phyloP scores from a whole-genome alignment of 345 rosid species.

The Populus nigra region DNA sequence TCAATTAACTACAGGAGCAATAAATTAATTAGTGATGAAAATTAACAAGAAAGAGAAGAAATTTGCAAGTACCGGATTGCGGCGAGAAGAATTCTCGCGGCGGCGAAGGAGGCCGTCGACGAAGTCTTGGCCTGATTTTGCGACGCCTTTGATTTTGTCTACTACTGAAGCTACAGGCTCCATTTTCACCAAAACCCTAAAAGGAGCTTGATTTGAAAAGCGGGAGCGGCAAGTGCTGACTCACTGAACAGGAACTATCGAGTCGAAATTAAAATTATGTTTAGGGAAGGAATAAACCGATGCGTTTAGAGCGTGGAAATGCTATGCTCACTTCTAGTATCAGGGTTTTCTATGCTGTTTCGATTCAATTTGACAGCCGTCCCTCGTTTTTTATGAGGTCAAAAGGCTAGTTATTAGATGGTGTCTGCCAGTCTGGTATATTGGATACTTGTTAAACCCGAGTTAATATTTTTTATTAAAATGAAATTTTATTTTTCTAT shows the following conservation, averaged over 20 bases:
- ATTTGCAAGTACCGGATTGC: slow-evolving; percentile 54
- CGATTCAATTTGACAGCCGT: background rate
- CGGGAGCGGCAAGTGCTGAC: slow-evolving; percentile 1
- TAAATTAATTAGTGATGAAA: background rate
- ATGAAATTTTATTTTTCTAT: too few species aligned
- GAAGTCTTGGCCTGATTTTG: slow-evolving; percentile 49
- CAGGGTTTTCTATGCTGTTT: background rate
- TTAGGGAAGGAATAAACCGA: background rate
- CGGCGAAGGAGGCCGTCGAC: slow-evolving; percentile 39
- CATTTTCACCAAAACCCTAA: slow-evolving; percentile 35
- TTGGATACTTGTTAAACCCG: too few species aligned
- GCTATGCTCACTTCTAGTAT: background rate
- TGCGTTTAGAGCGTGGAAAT: background rate
- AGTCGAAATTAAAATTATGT: too few species aligned
- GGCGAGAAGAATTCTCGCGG: slow-evolving; percentile 40
- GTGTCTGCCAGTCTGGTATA: too few species aligned
- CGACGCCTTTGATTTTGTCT: slow-evolving; percentile 48
- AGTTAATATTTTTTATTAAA: too few species aligned
- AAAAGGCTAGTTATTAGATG: too few species aligned
- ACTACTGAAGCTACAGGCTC: slow-evolving; percentile 48
- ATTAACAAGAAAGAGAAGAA: background rate
- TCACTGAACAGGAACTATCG: background rate
- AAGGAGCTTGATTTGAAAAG: slow-evolving; percentile 1
- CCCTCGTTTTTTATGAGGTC: background rate
- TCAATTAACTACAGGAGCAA: background rate